Percentiles rank a stretch among this genome's conserved stretches.
Evolutionary conservation across 371 early-diverging fungal species (phyloP).

Genomic region (Gilbertella persicaria): DNA sequence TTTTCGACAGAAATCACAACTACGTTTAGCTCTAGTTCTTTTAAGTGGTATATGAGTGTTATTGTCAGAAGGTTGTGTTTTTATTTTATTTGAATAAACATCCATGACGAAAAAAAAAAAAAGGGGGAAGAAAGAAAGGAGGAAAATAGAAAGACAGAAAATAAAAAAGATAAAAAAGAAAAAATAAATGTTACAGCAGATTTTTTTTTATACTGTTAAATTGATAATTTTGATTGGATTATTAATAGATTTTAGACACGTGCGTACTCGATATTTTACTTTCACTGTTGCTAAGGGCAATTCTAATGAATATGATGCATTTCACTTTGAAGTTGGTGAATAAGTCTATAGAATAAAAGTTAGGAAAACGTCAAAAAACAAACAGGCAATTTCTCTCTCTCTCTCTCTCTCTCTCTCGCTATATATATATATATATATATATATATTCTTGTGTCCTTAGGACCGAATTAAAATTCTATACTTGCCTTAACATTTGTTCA

Average conservation of each 20-base stretch:
- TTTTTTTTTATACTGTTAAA: slow-evolving; percentile 3
- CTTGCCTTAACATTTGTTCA: slow-evolving; percentile 50
- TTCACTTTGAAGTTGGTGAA: slow-evolving; percentile 43
- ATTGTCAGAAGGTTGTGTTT: background rate
- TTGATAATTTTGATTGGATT: slow-evolving; percentile 17
- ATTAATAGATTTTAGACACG: slow-evolving; percentile 20
- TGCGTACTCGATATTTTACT: slow-evolving; percentile 8
- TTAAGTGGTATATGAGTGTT: slow-evolving; percentile 43
- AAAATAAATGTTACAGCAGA: background rate
- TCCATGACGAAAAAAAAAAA: slow-evolving; percentile 14
- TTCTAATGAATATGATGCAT: slow-evolving; percentile 32
- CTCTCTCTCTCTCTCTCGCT: too few species aligned
- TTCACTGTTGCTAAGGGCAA: too few species aligned
- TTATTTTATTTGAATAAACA: background rate
- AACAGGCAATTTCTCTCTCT: background rate
- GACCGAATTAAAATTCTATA: slow-evolving; percentile 3
- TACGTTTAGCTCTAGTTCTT: slow-evolving; percentile 52
- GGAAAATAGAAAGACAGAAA: slow-evolving; percentile 16
- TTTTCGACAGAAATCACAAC: slow-evolving; percentile 56
- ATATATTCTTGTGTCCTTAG: background rate
- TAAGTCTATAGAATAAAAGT: slow-evolving; percentile 24
- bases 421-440: background rate
- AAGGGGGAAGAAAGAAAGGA: slow-evolving; percentile 3
- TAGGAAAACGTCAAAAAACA: slow-evolving; percentile 5
- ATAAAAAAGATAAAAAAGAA: slow-evolving; percentile 10